Conservation (phyloP, 805 yeast species). For the Myxozyma neotropica region DNA sequence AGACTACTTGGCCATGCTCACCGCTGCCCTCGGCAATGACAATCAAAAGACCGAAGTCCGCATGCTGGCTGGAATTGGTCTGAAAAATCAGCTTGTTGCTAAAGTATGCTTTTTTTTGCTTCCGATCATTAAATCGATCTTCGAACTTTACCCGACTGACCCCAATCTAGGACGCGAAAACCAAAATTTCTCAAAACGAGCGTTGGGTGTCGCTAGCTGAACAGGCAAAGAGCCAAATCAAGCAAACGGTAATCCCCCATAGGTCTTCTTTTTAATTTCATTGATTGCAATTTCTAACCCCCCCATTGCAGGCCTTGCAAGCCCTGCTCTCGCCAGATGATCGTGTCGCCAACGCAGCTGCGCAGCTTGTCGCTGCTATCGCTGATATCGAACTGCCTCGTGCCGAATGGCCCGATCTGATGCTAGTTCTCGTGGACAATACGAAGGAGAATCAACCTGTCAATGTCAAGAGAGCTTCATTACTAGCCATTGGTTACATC, state of each 20-base stretch:
- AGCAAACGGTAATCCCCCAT: slow-evolving; percentile 47
- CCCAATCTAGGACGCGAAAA: slow-evolving; percentile 50
- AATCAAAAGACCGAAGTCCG: slow-evolving; percentile 74
- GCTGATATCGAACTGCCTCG: slow-evolving; percentile 94
- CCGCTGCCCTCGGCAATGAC: slow-evolving; percentile 70
- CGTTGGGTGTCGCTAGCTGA: slow-evolving; percentile 72
- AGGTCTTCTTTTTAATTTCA: slow-evolving; percentile 28
- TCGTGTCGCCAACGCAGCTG: slow-evolving; percentile 83
- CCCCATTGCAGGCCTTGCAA: slow-evolving; percentile 54
- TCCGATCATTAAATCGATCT: too few relatives aligned
- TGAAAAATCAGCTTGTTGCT: slow-evolving; percentile 85
- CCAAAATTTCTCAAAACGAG: slow-evolving; percentile 59
- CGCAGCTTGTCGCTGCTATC: slow-evolving; percentile 93
- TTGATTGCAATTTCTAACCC: background rate
- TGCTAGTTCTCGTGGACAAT: slow-evolving; percentile 79
- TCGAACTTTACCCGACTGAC: too few relatives aligned
- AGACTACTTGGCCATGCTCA: slow-evolving; percentile 68
- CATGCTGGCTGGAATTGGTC: slow-evolving; percentile 83
- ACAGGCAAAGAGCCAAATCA: slow-evolving; percentile 62
- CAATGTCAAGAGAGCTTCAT: slow-evolving; percentile 80
- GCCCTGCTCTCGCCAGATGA: slow-evolving; percentile 68
- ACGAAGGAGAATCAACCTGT: slow-evolving; percentile 78
- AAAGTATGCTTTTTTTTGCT: slow-evolving; percentile 47
- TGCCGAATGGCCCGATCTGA: slow-evolving; percentile 84
- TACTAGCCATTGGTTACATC: slow-evolving; percentile 89